Evolutionary conservation across 1,284 basidiomycete genomes (phyloP).

Genomic region (Ceratobasidium sp.): DNA sequence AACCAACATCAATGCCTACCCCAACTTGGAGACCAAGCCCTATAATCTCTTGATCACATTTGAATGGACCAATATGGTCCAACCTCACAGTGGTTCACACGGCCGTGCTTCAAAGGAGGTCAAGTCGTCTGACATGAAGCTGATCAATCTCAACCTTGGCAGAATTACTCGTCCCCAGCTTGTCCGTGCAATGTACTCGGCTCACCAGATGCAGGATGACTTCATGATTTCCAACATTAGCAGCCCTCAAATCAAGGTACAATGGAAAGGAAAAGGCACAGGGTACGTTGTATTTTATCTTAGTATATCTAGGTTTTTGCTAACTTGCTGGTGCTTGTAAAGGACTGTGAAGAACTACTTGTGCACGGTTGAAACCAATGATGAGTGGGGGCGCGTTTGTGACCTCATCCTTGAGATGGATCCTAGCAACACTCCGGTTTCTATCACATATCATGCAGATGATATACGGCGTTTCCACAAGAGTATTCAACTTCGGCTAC

Average conservation of each 20-base stretch:
- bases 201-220: not conserved
- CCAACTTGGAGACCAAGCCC: too few relatives aligned
- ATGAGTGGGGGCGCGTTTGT: not conserved
- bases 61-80: not conserved
- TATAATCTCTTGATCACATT: too few relatives aligned
- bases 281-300: not conserved
- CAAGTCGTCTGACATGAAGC: not conserved
- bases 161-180: not conserved
- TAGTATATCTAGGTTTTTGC: not conserved
- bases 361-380: not conserved
- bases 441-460: not conserved
- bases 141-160: not conserved
- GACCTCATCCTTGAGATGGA: not conserved
- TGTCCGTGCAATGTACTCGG: not conserved
- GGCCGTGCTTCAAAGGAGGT: not conserved
- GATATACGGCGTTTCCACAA: not conserved
- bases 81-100: not conserved
- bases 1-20: too few relatives aligned
- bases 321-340: not conserved
- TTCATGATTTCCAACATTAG: not conserved
- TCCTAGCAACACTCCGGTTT: not conserved
- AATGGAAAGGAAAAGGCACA: not conserved
- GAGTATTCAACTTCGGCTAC: too few relatives aligned
- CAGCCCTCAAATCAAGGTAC: not conserved
- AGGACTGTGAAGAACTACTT: not conserved